Base-by-base conservation (phyloP, 2,329 filamentous ascomycete species). In the Elsinoe fawcettii region DNA sequence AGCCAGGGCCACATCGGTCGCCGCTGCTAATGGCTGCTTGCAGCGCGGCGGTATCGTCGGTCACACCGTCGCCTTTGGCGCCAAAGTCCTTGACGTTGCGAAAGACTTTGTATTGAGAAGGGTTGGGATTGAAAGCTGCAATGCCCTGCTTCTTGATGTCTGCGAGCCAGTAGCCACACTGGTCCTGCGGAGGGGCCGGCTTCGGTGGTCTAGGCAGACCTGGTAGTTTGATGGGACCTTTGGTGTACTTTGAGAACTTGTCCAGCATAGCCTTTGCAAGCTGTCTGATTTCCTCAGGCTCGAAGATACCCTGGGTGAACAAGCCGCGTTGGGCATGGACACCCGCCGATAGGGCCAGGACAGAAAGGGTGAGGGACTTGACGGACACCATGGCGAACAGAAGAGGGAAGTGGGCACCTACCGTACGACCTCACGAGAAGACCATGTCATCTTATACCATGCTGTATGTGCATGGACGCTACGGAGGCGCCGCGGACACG, bases 31-130 rank as follows among this genome's bases (percentile, higher is more conserved):
- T 76, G n/a, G 79, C 76, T 1, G 64, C 68, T 65, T 86, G 81
- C 11, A 87, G 74, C 2, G 80, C 80, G 2, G 71, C 69, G 2
- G 83, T 85, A 63, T 85, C 81, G 65, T 85, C 82, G 1, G 78
- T 77, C 1, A 68, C 66, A 11, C 80, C 82, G 65, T 85, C 76
- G 49, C 81, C 82, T 27, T 65, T 65, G 2, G 70, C 70, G 23
- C 75, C 76, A 62, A 69, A 77, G 53, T 73, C 70, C 63, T 73
- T 76, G 43, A 79, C 76, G 58, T 77, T 78, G 3, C 77, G 69
- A 63, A 76, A 79, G 27, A 79, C 70, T 22, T 69, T 62, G 63
- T 79, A 79, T 16, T 51, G 60, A 20, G 59, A 61, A 16, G 70
- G 66, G 60, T 76, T 69, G 1, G 64, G 56, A 60, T 77, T 76